Percentiles rank a stretch among this genome's conserved stretches.
Evolutionary conservation across 768 basidiomycete species (phyloP).

Genomic region (Obba rivulosa): DNA sequence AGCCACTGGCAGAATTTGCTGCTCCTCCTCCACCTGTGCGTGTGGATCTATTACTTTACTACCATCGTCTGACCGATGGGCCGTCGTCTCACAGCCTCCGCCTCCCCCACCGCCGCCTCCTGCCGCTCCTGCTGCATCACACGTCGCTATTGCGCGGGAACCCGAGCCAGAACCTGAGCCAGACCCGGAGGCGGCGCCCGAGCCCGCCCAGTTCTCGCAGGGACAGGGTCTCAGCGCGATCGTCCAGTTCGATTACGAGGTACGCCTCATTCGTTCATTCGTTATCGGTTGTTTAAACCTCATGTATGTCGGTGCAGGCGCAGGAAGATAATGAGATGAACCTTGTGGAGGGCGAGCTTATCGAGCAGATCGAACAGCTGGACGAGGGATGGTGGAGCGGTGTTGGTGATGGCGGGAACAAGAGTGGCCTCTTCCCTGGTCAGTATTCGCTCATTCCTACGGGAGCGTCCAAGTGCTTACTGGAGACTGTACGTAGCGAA

Average conservation of each 20-base stretch:
- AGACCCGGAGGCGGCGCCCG: slow-evolving; percentile 35
- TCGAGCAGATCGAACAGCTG: slow-evolving; percentile 78
- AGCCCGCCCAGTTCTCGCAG: slow-evolving; percentile 36
- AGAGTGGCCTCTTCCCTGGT: slow-evolving; percentile 85
- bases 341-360: slow-evolving; percentile 73
- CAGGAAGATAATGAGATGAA: slow-evolving; percentile 84
- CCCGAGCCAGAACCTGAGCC: slow-evolving; percentile 34
- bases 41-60: not conserved
- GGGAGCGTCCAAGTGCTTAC: not conserved
- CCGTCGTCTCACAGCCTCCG: slow-evolving; percentile 21
- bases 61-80: not conserved
- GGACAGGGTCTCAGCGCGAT: slow-evolving; percentile 59
- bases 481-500: slow-evolving; percentile 46
- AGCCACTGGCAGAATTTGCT: slow-evolving; percentile 24
- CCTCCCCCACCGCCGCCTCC: slow-evolving; percentile 45
- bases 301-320: slow-evolving; percentile 36
- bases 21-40: slow-evolving; percentile 31
- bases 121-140: slow-evolving; percentile 16
- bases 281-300: not conserved
- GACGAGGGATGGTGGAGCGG: slow-evolving; percentile 95
- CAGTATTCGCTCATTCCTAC: slow-evolving; percentile 12
- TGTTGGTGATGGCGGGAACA: slow-evolving; percentile 54
- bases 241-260: slow-evolving; percentile 79
- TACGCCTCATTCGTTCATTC: slow-evolving; percentile 21
- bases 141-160: slow-evolving; percentile 16